Evolutionary conservation across 2,329 filamentous ascomycete species (phyloP), one percentile per base, ranked within the genome.

Genomic region (Trichoderma koningii): DNA sequence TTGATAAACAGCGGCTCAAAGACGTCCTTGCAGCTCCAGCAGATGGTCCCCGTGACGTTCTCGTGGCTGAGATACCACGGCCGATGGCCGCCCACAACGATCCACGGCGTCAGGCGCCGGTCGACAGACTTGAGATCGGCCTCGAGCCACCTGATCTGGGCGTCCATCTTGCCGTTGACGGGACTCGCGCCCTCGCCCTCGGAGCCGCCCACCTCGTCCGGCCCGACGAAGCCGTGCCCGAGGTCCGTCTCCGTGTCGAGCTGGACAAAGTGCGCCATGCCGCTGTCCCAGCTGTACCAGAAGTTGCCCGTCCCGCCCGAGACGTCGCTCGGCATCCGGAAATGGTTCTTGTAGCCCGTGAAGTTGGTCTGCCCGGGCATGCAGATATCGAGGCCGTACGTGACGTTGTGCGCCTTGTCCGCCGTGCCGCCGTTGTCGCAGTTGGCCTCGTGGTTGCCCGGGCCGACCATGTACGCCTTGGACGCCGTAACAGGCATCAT

Each of bases 311-410:
- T 63, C 19, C 60, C 60, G 5, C 10, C 2, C 0, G 60, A 63
- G 19, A 63, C 50, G 38, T 55, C 60, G n/a, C 60, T 63, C 1
- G 60, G 60, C 60, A 63, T 63, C 41, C 60, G 60, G 41, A 63
- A 63, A 26, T 63, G 60, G 9, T 63, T 63, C 34, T 63, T 63
- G 3, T 7, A 63, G 2, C 60, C 60, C n/a, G 60, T 63, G 7
- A 63, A 63, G 41, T 63, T 63, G 41, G 60, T 63, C 41, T 63
- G 60, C 6, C 60, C 60, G 0, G 60, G 60, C 60, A 63, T 63
- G 26, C 60, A 63, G 60, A 63, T 63, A 19, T 41, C 47, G 10
- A 26, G 19, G n/a, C 38, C 41, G 41, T 63, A 63, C 14, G 60
- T 63, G 19, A 63, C 47, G 28, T 63, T 63, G 60, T 63, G 60